Evolutionary conservation across 2,329 filamentous ascomycete species (phyloP).

Genomic region (Aspergillus carbonarius): DNA sequence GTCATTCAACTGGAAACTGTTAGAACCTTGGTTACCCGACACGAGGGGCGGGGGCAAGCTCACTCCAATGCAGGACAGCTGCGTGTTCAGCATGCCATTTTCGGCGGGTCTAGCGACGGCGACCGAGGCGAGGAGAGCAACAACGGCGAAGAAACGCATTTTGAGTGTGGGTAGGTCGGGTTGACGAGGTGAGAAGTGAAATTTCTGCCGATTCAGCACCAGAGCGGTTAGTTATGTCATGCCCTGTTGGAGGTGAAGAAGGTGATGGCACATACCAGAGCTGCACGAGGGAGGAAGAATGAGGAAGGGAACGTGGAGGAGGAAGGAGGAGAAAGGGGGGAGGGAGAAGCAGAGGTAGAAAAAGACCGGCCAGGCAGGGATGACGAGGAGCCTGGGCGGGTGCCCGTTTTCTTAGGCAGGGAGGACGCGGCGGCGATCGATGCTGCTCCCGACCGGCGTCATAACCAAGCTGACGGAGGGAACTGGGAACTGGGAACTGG

Average conservation of each 20-base stretch:
- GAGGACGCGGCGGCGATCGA: neutral
- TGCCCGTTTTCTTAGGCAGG: neutral
- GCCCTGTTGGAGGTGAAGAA: neutral
- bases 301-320: neutral
- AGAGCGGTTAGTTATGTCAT: neutral
- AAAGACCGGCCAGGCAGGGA: neutral
- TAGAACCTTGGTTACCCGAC: neutral
- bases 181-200: no score
- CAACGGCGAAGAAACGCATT: slow-evolving; percentile 15
- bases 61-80: slow-evolving; percentile 10
- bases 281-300: neutral
- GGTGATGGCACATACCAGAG: neutral
- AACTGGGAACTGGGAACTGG: no score
- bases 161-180: neutral
- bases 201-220: neutral
- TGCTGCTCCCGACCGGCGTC: neutral
- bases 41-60: neutral
- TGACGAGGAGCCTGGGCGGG: neutral
- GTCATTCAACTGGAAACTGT: neutral
- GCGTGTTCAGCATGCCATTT: neutral
- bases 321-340: neutral
- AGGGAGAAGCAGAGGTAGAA: neutral
- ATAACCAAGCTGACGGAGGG: neutral
- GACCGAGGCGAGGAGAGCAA: slow-evolving; percentile 9
- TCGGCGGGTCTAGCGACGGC: slow-evolving; percentile 9